Percentiles rank a stretch among this genome's conserved stretches.
Conservation (phyloP, 257 asterid species). For the Fraxinus cuspidata region DNA sequence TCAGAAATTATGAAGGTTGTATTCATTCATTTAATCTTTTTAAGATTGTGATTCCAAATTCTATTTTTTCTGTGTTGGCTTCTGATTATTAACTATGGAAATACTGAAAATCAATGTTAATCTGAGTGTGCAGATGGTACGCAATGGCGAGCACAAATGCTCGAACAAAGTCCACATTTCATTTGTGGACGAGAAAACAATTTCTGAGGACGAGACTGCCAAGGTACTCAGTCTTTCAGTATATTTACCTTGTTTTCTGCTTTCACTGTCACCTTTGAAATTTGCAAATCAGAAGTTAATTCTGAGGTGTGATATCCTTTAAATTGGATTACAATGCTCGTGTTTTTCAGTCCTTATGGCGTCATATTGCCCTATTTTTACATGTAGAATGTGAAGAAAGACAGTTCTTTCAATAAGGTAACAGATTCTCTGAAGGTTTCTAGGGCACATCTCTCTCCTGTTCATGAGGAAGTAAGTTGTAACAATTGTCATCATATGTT, state of each 20-base stretch:
- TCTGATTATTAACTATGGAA: not conserved
- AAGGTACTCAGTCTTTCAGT: constrained; percentile 28
- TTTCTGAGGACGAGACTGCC: constrained; percentile 61
- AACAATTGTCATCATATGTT: not conserved
- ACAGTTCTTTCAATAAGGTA: constrained; percentile 40
- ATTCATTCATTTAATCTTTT: constrained; percentile 4
- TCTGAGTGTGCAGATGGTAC: constrained; percentile 68
- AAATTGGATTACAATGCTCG: not conserved
- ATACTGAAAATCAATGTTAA: constrained; percentile 24
- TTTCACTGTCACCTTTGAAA: not conserved
- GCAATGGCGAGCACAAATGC: constrained; percentile 80
- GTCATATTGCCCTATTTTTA: constrained; percentile 9
- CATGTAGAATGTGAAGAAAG: constrained; percentile 41
- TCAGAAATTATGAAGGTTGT: constrained; percentile 82
- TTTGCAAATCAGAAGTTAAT: not conserved
- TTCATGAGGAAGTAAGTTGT: constrained; percentile 66
- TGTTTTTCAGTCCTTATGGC: not conserved
- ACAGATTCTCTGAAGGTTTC: constrained; percentile 38
- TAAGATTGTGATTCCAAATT: constrained; percentile 3
- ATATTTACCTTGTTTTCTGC: not conserved
- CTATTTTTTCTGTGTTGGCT: not conserved
- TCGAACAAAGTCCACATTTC: constrained; percentile 45
- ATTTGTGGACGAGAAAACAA: constrained; percentile 66
- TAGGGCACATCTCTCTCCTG: constrained; percentile 50
- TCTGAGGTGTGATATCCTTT: not conserved